These are phyloP conservation scores for Zygotorulaspora mrakii DNA, from an alignment of 1,139 yeast genomes.

Conservation along the genomic window DNA sequence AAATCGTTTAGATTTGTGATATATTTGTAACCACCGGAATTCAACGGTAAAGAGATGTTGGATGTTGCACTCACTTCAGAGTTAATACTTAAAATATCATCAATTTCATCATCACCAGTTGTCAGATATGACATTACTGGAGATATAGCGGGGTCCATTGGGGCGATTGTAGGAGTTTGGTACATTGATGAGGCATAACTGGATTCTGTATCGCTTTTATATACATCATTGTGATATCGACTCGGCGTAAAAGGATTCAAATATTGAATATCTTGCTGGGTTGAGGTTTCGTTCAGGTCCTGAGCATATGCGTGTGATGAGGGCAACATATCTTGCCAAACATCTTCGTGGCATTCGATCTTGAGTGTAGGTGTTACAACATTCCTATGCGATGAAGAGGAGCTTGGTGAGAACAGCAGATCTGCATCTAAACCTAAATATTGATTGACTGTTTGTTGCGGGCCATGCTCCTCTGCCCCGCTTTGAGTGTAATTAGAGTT, in stretches of 20 bases:
- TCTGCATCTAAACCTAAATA: constrained; percentile 5
- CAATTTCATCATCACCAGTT: constrained; percentile 29
- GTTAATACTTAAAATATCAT: constrained; percentile 32
- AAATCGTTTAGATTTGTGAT: constrained; percentile 24
- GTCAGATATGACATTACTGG: constrained; percentile 26
- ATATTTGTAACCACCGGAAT: constrained; percentile 27
- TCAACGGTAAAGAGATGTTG: constrained; percentile 22
- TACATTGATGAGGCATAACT: constrained; percentile 12
- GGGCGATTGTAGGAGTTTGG: constrained; percentile 16
- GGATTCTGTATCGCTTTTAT: constrained; percentile 12
- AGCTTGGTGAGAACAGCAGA: constrained; percentile 14
- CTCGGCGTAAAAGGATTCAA: constrained; percentile 10
- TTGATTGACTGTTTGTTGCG: background rate
- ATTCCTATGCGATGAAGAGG: constrained; percentile 14
- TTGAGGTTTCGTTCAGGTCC: constrained; percentile 5
- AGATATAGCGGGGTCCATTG: constrained; percentile 17
- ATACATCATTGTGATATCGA: constrained; percentile 8
- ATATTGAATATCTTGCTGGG: constrained; percentile 6
- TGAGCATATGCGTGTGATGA: constrained; percentile 10
- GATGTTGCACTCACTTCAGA: constrained; percentile 23
- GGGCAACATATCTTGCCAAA: constrained; percentile 13
- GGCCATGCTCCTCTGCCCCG: background rate
- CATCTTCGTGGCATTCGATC: constrained; percentile 14
- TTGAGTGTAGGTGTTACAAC: constrained; percentile 16
- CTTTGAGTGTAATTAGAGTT: background rate